Base-by-base conservation (phyloP, 352 stramenopile genomes). In the Peronospora destructor region DNA sequence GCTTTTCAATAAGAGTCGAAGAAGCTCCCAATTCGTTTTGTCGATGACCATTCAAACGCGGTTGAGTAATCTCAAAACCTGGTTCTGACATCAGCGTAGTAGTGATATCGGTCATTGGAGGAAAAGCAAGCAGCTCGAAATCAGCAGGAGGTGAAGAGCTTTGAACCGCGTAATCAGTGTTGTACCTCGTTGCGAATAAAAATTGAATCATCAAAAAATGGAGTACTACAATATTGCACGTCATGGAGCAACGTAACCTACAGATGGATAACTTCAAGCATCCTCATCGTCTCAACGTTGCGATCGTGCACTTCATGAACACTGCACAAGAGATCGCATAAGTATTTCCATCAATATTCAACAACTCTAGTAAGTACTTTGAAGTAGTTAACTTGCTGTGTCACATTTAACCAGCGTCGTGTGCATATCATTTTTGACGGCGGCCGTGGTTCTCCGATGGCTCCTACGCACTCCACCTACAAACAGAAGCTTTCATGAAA, bases 221-320 rank as follows among this genome's bases (percentile, higher is more conserved):
- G 33, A 29, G 8, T 7, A 42, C 17, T 26, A 8, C 7, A 13
- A 6, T 25, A 1, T 12, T 6, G 35, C 25, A 41, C 17, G 17
- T 23, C 11, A 25, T 17, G 32, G 26, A 6, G 28, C 11, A 37
- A 14, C 2, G 48, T 4, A 12, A 62, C 71, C 9, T 68, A 87
- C 76, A 85, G 34, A 12, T 74, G 55, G 29, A 87, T 53, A 33
- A 70, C 68, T 39, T 87, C 69, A 29, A 87, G 68, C 58, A 85
- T 71, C 12, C 65, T 67, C 17, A 87, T 61, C 12, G 61, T 78
- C 62, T 87, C 76, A 10, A 66, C 53, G 35, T 87, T 87, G 41
- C 46, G 63, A 51, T 87, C 72, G 3, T 71, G 59, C 3, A 76
- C 34, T 45, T 83, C 53, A 19, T 41, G 41, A 35, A 84, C 28